Percentiles rank a stretch among this genome's conserved stretches.
phyloP scores from a whole-genome alignment of 345 rosid species.

The Melaleuca quinquenervia region DNA sequence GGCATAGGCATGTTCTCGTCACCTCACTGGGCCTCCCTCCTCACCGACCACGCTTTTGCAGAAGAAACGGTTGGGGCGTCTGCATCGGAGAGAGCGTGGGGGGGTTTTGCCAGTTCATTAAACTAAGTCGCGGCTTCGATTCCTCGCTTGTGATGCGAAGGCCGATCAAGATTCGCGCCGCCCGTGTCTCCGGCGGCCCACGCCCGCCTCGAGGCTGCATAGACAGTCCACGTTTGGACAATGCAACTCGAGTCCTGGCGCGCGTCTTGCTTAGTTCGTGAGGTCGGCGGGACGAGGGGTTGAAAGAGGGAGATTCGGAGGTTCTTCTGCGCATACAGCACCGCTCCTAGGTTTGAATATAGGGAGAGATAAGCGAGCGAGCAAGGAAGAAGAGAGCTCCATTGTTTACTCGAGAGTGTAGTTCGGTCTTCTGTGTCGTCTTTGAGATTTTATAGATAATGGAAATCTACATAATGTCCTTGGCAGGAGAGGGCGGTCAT shows the following conservation, averaged over 20 bases:
- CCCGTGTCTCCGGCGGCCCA: background rate
- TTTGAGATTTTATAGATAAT: background rate
- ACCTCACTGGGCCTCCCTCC: background rate
- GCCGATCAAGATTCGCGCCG: background rate
- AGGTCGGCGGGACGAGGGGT: background rate
- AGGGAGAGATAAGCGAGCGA: too few species aligned
- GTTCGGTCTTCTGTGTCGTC: background rate
- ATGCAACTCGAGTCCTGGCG: background rate
- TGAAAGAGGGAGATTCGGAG: background rate
- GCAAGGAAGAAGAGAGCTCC: too few species aligned
- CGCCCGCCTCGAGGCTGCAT: too few species aligned
- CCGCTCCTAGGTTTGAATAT: too few species aligned
- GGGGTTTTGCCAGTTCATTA: accelerated
- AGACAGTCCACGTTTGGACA: background rate
- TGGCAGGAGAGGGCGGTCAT: background rate
- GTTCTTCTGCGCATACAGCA: background rate
- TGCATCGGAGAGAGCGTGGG: background rate
- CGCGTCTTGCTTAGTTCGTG: background rate
- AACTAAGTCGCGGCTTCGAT: background rate
- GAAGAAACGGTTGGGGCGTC: background rate
- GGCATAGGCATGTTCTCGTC: background rate
- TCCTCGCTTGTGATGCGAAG: background rate
- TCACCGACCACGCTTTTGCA: background rate
- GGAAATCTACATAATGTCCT: background rate
- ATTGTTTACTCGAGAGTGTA: background rate